Conservation (phyloP, 164 flowering plant species). For the Taxillus chinensis region DNA sequence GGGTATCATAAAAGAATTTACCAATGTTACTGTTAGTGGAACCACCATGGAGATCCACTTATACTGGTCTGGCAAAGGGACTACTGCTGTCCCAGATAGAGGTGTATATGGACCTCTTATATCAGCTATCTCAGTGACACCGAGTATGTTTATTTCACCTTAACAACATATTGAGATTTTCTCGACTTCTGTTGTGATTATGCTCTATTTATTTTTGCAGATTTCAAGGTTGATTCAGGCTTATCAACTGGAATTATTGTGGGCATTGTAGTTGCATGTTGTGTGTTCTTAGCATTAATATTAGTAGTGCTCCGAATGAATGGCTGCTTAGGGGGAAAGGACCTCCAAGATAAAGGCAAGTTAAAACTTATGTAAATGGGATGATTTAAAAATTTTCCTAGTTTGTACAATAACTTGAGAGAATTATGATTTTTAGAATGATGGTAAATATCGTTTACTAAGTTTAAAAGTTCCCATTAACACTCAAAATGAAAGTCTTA, state of each 20-base stretch:
- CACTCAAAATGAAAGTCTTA: no score
- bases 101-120: slow-evolving; percentile 80
- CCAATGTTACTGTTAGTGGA: slow-evolving; percentile 28
- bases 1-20: slow-evolving; percentile 18
- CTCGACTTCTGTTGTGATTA: neutral
- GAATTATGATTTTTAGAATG: no score
- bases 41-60: slow-evolving; percentile 64
- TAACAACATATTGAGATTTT: neutral
- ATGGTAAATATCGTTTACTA: no score
- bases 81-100: slow-evolving; percentile 54
- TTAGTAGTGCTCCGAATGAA: slow-evolving; percentile 30
- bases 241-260: slow-evolving; percentile 56
- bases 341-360: slow-evolving; percentile 37
- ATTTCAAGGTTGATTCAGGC: slow-evolving; percentile 36
- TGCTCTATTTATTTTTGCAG: slow-evolving; percentile 22
- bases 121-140: slow-evolving; percentile 69
- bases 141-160: slow-evolving; percentile 39
- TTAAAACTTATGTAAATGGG: neutral
- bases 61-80: slow-evolving; percentile 86
- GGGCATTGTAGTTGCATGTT: slow-evolving; percentile 51
- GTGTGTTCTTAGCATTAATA: slow-evolving; percentile 21
- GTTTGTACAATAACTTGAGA: no score
- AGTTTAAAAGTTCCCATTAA: no score
- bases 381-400: no score
- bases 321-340: slow-evolving; percentile 46